phyloP scores from a whole-genome alignment of 2,329 filamentous ascomycete genomes.

The Colletotrichum sp. region DNA sequence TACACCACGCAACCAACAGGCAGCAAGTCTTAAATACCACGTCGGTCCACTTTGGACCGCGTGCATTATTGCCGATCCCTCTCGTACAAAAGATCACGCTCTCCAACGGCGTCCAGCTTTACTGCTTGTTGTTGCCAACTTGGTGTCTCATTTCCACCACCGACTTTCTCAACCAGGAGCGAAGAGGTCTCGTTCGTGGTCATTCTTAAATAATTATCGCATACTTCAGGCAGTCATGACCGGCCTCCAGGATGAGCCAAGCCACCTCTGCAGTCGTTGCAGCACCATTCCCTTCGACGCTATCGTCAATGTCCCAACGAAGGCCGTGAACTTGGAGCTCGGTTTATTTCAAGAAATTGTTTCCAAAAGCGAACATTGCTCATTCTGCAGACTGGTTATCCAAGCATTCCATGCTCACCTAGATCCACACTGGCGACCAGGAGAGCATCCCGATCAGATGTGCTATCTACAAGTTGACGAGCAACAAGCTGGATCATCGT shows the following conservation, averaged over 20 bases:
- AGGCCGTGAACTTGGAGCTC: background rate
- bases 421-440: background rate
- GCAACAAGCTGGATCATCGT: background rate
- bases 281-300: background rate
- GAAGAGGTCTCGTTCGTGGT: background rate
- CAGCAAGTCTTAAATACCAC: no score
- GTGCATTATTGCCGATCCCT: background rate
- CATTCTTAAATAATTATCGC: background rate
- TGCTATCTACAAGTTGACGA: background rate
- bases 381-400: background rate
- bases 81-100: background rate
- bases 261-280: background rate
- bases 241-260: background rate
- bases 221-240: background rate
- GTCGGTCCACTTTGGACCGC: background rate
- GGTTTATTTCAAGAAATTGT: rapidly evolving
- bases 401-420: background rate
- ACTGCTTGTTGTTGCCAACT: background rate
- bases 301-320: rapidly evolving
- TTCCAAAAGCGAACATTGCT: background rate
- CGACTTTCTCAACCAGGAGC: background rate
- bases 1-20: background rate
- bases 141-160: rapidly evolving
- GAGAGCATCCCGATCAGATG: background rate
- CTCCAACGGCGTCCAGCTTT: background rate